Evolutionary conservation across 2,329 filamentous ascomycete species (phyloP), one percentile per base, ranked within the genome.

Genomic region (Colletotrichum viniferum): DNA sequence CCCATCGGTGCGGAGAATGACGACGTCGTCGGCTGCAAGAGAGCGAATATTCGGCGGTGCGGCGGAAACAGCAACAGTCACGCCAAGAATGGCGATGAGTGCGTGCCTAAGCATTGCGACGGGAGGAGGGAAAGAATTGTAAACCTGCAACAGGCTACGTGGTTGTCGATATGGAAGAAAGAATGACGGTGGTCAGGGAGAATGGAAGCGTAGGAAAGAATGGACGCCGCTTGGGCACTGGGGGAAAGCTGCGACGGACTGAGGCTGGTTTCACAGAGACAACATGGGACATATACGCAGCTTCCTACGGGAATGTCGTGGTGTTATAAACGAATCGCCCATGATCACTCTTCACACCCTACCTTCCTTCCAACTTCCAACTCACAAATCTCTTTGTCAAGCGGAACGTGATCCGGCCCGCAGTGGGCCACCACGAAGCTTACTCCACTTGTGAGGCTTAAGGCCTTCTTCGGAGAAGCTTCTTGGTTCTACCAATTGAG

Each of bases 1-100:
- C 26, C 80, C 80, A 34, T 79, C 75, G 12, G 76, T 75, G 16
- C 71, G 73, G 13, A 80, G 75, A 24, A 82, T 38, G 58, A 82
- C 65, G 58, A 81, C 62, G 5, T 82, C 81, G 69, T 82, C 78
- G 13, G 34, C 21, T 64, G 74, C 32, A 73, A 77, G 69, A 21
- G 18, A 58, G 52, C 64, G 69, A 61, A 58, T 21, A 3, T 24
- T 38, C 5, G 62, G 32, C 7, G 62, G 62, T 16, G 62, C 55
- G 5, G 73, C 73, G 12, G 34, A 14, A 7, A 34, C 62, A 3
- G 62, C 62, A 16, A 69, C 38, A 7, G 69, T 38, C 14, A 74
- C 8, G 32, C 69, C 73, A 18, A 74, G 24, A 8, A 58, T 30
- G 14, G 62, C 32, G n/a, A 74, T 12, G 14, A 72, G 14, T 8